phyloP scores from a whole-genome alignment of 805 yeast species.

The Saccharomycopsis vini region DNA sequence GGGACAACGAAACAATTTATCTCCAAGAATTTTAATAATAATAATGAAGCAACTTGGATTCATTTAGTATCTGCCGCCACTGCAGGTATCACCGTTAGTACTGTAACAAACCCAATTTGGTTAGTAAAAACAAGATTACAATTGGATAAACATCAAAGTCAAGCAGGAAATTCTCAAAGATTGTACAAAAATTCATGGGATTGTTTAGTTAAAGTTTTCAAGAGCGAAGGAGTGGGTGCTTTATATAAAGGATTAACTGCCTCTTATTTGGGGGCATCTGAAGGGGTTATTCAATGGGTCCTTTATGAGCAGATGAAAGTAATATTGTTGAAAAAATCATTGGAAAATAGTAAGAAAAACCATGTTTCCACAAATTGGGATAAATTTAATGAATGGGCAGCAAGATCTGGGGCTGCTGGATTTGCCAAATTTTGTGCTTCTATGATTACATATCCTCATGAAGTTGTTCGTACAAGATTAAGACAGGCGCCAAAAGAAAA shows the following conservation, averaged over 20 bases:
- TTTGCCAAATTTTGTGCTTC: slow-evolving; percentile 92
- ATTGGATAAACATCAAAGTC: slow-evolving; percentile 55
- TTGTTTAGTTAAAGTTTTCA: slow-evolving; percentile 61
- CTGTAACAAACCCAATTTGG: slow-evolving; percentile 98
- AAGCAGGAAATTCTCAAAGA: slow-evolving; percentile 36
- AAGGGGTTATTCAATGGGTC: slow-evolving; percentile 93
- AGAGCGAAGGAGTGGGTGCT: slow-evolving; percentile 70
- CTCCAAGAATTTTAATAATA: slow-evolving; percentile 57
- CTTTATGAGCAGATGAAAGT: slow-evolving; percentile 89
- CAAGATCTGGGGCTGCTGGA: slow-evolving; percentile 96
- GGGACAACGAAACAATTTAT: slow-evolving; percentile 83
- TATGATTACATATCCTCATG: slow-evolving; percentile 91
- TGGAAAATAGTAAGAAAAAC: slow-evolving; percentile 28
- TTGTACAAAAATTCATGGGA: slow-evolving; percentile 79
- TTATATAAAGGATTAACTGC: slow-evolving; percentile 90
- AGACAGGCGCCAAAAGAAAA: slow-evolving; percentile 81
- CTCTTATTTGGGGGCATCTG: slow-evolving; percentile 86
- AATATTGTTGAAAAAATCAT: slow-evolving; percentile 44
- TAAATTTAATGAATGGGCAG: slow-evolving; percentile 78
- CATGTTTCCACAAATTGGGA: slow-evolving; percentile 40
- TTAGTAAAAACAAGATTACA: slow-evolving; percentile 89
- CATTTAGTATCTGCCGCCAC: slow-evolving; percentile 79
- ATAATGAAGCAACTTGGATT: slow-evolving; percentile 73
- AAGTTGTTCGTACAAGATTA: slow-evolving; percentile 88
- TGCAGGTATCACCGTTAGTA: slow-evolving; percentile 92